Evolutionary conservation across 2,329 filamentous ascomycete species (phyloP), one percentile per base, ranked within the genome.

Genomic region (Colletotrichum scovillei): DNA sequence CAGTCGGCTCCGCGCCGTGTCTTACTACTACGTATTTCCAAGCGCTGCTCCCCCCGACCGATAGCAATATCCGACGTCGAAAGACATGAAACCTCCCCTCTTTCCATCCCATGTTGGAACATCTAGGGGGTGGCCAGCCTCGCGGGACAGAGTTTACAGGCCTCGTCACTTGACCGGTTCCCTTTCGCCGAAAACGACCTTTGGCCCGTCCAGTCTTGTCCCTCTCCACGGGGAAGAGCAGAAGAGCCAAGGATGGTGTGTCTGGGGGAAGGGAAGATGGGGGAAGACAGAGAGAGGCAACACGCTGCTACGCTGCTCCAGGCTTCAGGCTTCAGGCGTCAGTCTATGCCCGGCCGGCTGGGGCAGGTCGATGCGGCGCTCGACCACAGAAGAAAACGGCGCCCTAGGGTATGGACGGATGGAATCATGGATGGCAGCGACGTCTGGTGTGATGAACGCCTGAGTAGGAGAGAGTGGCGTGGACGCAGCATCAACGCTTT

Each of bases 81-180:
- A 24, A 24, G 55, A 60, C 38, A 60, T 73, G 70, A 73, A 73
- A 73, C 70, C 67, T 62, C 66, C 67, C 66, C 70, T 64, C 38
- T 56, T 24, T 63, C 64, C 70, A 35, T 73, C 70, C 65, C 67
- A 65, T 70, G 55, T 32, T 35, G 32, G 14, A 8, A 22, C 6
- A 46, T 59, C 53, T 60, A 12, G 46, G n/a, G n/a, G 66, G 26
- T 32, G 24, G 63, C 16, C 66, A 73, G 70, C 70, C 66, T 73
- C 67, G 35, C 70, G 35, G 42, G 16, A 73, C 32, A 46, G 56
- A 73, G 60, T 73, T 65, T 73, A 24, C 69, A 57, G 55, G 66
- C 60, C 24, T 56, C 60, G 46, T 73, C 70, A 73, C 24, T 73
- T 73, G 70, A 73, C 67, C 66, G 35, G 5, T 22, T 19, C 32